A percentile compares a stretch with the other conserved stretches of the same genome.
phyloP scores from a whole-genome alignment of 495 filamentous ascomycete species.

The Hyaloscypha bicolor region DNA sequence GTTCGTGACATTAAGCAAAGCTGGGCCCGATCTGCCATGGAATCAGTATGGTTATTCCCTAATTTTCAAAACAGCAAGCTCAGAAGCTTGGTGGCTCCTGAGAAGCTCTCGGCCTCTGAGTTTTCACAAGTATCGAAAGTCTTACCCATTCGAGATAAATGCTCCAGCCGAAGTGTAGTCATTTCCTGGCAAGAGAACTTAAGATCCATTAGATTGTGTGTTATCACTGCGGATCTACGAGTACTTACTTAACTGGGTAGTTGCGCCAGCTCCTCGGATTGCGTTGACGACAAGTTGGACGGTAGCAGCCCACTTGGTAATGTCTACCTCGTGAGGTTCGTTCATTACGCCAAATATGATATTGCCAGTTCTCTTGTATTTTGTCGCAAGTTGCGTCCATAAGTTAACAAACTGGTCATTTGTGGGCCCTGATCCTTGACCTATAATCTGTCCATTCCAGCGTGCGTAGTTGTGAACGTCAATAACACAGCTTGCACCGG shows the following conservation, averaged over 20 bases:
- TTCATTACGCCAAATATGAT: conserved; percentile 67
- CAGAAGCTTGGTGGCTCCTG: no score
- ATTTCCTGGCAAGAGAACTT: conserved; percentile 39
- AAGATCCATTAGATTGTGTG: neutral
- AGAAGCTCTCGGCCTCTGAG: no score
- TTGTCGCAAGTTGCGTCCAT: conserved; percentile 55
- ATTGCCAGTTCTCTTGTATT: conserved; percentile 49
- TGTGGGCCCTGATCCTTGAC: conserved; percentile 54
- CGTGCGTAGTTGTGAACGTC: conserved; percentile 63
- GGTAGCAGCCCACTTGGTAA: conserved; percentile 48
- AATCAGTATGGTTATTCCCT: no score
- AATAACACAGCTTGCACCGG: conserved; percentile 59
- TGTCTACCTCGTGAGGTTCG: conserved; percentile 51
- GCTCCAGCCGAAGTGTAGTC: conserved; percentile 51
- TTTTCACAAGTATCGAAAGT: no score
- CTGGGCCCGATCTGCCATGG: conserved; percentile 38
- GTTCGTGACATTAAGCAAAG: conserved; percentile 55
- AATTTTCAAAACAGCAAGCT: no score
- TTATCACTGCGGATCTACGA: conserved; percentile 26
- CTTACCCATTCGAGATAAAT: conserved; percentile 43
- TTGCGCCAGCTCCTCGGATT: conserved; percentile 59
- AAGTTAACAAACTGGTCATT: conserved; percentile 57
- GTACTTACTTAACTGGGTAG: conserved; percentile 54
- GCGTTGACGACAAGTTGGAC: conserved; percentile 59
- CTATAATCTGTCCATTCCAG: conserved; percentile 61